Conservation (phyloP, 768 basidiomycete species). For the Phaeotremella fagi region DNA sequence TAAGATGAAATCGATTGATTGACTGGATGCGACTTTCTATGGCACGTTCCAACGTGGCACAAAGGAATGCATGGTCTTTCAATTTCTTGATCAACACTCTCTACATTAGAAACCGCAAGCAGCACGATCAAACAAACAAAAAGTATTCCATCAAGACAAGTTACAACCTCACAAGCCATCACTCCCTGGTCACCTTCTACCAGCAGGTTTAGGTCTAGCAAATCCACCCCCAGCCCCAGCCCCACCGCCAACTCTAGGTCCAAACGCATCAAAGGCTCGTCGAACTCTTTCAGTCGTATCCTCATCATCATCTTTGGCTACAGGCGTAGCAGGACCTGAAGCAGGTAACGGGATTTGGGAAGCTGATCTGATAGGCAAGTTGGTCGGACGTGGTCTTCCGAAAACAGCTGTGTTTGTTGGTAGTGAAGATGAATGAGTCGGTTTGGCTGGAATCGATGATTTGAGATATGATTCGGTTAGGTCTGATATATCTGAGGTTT, state of each 20-base stretch:
- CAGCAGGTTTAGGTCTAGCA: conserved; percentile 42
- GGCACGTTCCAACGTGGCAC: no score
- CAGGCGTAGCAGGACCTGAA: conserved; percentile 24
- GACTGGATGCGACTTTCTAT: no score
- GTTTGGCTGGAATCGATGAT: conserved; percentile 53
- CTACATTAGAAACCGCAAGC: no score
- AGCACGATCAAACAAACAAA: no score
- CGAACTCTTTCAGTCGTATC: conserved; percentile 35
- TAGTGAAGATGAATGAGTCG: conserved; percentile 31
- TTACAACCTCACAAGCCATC: no score
- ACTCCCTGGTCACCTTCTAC: no score
- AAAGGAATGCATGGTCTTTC: no score
- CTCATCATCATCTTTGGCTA: conserved; percentile 15
- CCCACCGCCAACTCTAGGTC: conserved; percentile 36
- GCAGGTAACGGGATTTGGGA: conserved; percentile 28
- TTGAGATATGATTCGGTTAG: conserved; percentile 62
- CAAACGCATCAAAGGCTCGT: conserved; percentile 44
- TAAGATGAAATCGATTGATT: no score
- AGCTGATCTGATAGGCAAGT: conserved; percentile 21
- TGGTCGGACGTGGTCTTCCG: conserved; percentile 24
- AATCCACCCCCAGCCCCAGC: conserved; percentile 29
- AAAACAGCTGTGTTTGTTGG: conserved; percentile 24
- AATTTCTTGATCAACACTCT: no score
- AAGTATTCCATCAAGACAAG: no score
- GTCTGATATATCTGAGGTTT: conserved; percentile 75